phyloP scores from a whole-genome alignment of 352 stramenopile species.

The Saprolegnia parasitica region DNA sequence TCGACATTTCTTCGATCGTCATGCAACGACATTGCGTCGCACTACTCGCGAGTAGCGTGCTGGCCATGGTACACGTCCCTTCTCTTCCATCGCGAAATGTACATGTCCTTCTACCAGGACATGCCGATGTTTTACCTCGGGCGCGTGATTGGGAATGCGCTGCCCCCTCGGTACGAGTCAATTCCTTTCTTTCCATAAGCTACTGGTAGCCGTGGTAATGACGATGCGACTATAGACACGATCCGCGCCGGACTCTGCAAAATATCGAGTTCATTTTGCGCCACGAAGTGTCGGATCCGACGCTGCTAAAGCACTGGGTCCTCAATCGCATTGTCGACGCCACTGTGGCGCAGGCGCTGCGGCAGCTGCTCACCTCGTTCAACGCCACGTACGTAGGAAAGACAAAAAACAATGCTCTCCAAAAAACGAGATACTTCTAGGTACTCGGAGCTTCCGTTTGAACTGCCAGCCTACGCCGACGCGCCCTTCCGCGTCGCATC shows the following conservation, averaged over 20 bases:
- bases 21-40: too few species aligned
- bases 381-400: constrained; percentile 29
- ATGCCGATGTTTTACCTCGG: background rate
- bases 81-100: too few species aligned
- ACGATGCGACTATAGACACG: constrained; percentile 29
- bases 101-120: too few species aligned
- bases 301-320: constrained; percentile 44
- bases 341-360: constrained; percentile 32
- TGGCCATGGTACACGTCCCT: too few species aligned
- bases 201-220: too few species aligned
- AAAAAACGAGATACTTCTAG: too few species aligned
- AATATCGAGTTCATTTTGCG: constrained; percentile 51
- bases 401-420: too few species aligned
- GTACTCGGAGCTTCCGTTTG: constrained; percentile 45
- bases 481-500: constrained; percentile 38
- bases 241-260: constrained; percentile 36
- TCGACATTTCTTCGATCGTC: too few species aligned
- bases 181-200: constrained; percentile 4
- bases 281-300: constrained; percentile 39
- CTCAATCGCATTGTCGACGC: constrained; percentile 45
- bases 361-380: constrained; percentile 37
- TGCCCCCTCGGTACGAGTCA: constrained; percentile 35
- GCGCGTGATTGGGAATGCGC: constrained; percentile 44
- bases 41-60: too few species aligned
- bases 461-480: constrained; percentile 35